Evolutionary conservation across 2,329 filamentous ascomycete genomes (phyloP).

Genomic region (Aureobasidium vineae): DNA sequence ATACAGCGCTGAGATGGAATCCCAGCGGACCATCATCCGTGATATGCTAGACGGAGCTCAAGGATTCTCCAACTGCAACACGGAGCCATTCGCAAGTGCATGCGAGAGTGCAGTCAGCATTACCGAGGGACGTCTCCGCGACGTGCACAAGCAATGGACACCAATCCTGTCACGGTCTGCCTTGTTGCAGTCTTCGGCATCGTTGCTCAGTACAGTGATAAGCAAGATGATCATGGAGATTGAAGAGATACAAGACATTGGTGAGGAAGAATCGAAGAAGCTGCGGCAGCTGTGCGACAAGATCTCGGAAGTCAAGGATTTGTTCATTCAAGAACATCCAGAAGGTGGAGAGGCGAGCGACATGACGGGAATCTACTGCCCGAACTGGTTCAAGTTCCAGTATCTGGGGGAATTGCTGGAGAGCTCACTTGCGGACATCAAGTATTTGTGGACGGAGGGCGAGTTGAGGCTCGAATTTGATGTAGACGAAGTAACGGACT

Average conservation of each 20-base stretch:
- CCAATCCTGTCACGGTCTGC: constrained; percentile 59
- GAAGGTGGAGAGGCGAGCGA: constrained; percentile 43
- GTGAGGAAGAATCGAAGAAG: constrained; percentile 60
- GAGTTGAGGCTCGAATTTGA: constrained; percentile 62
- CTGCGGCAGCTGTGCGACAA: constrained; percentile 58
- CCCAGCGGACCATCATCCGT: constrained; percentile 60
- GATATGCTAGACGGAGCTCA: constrained; percentile 63
- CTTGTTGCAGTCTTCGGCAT: constrained; percentile 61
- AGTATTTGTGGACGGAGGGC: constrained; percentile 64
- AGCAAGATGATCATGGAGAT: constrained; percentile 61
- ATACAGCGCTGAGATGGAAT: constrained; percentile 64
- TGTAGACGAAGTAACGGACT: constrained; percentile 59
- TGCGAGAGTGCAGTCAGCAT: constrained; percentile 60
- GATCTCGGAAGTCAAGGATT: constrained; percentile 55
- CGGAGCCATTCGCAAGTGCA: constrained; percentile 57
- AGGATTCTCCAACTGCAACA: constrained; percentile 60
- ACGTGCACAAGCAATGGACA: constrained; percentile 58
- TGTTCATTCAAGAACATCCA: constrained; percentile 53
- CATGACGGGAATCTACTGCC: constrained; percentile 61
- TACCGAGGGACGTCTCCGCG: constrained; percentile 57
- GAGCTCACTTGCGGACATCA: constrained; percentile 62
- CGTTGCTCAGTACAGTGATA: constrained; percentile 56
- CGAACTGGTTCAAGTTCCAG: constrained; percentile 64
- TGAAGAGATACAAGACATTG: constrained; percentile 63
- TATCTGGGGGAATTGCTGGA: constrained; percentile 64